Evolutionary conservation across 208 protist genomes (phyloP), one percentile per base, ranked within the genome.

Genomic region (Acanthamoeba culbertsoni): DNA sequence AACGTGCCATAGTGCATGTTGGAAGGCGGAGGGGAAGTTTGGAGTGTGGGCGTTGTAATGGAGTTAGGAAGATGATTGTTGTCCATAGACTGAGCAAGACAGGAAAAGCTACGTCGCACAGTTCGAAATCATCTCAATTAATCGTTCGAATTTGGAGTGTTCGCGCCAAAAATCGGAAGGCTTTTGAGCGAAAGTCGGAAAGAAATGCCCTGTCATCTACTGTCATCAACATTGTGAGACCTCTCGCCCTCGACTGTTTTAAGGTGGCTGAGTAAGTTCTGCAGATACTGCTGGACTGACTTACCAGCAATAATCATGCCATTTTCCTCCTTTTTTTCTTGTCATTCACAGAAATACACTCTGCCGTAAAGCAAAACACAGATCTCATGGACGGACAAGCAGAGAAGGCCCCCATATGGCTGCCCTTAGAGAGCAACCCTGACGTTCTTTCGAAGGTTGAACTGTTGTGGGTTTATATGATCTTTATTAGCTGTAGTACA

Each of bases 361-460:
- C 55, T 26, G 20, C 23, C 55, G 26, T 26, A 62, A 26, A 62
- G 55, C 26, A 62, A 26, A 20, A 55, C 43, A 46, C 20, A 31
- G 0, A 84, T 55, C 43, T 57, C n/a, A 20, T n/a, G 28, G 46
- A 84, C 10, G 26, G 51, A 31, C 73, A 84, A 35, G 79, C n/a
- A 57, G 8, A 35, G 20, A 89, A 89, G 40, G 79, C 33, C 28
- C 79, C 79, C 28, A 48, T 89, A 16, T 89, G 79, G 79, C 35
- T 89, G 79, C 79, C 79, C 28, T 33, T 89, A 48, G 79, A 89
- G 35, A 89, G 79, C 79, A 89, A 89, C 33, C 79, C 79, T 59
- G 79, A 89, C 55, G 79, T 89, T 1, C 55, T 89, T 35, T 63
- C 79, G 10, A 89, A 89, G 79, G 79, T 89, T n/a, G n/a, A n/a